A percentile compares a stretch with the other conserved stretches of the same genome.
These are phyloP conservation scores for Testicularia cyperi DNA, from an alignment of 1,284 basidiomycete species.

Conservation along the genomic window DNA sequence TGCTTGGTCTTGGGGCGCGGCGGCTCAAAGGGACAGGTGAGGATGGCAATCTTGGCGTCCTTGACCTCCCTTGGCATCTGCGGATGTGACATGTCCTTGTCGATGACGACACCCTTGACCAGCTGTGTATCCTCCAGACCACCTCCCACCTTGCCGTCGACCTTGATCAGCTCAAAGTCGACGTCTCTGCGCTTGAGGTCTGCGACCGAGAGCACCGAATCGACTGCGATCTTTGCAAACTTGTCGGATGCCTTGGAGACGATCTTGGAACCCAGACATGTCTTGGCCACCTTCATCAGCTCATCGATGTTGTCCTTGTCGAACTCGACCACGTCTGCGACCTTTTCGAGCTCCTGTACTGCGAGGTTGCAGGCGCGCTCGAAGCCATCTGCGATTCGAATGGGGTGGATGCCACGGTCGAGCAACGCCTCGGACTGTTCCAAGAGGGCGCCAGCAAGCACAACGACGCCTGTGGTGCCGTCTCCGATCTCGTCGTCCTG, in stretches of 20 bases:
- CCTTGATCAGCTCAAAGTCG: slow-evolving; percentile 97
- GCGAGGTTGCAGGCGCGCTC: slow-evolving; percentile 90
- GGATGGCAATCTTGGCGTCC: slow-evolving; percentile 90
- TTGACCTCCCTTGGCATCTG: slow-evolving; percentile 89
- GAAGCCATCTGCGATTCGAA: slow-evolving; percentile 96
- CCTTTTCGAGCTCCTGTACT: slow-evolving; percentile 83
- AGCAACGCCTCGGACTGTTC: slow-evolving; percentile 82
- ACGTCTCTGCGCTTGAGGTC: slow-evolving; percentile 93
- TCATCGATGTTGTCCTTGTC: slow-evolving; percentile 76
- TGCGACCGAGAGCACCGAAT: slow-evolving; percentile 91
- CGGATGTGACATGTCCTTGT: slow-evolving; percentile 99
- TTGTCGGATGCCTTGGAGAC: slow-evolving; percentile 94
- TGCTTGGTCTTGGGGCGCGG: slow-evolving; percentile 99
- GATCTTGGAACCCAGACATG: slow-evolving; percentile 94
- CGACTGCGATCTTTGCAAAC: slow-evolving; percentile 96
- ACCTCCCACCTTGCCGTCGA: slow-evolving; percentile 97
- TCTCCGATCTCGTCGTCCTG: slow-evolving; percentile 99
- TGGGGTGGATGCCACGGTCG: slow-evolving; percentile 95
- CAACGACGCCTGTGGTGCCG: slow-evolving; percentile 97
- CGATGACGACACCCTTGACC: slow-evolving; percentile 92
- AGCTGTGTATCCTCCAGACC: slow-evolving; percentile 89
- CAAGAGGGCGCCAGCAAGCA: slow-evolving; percentile 91
- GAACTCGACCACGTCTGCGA: slow-evolving; percentile 88
- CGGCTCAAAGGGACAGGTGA: slow-evolving; percentile 98
- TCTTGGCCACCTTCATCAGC: slow-evolving; percentile 81